These are phyloP conservation scores for Solanum chmielewskii DNA, from an alignment of 257 asterid genomes.

Conservation along the genomic window DNA sequence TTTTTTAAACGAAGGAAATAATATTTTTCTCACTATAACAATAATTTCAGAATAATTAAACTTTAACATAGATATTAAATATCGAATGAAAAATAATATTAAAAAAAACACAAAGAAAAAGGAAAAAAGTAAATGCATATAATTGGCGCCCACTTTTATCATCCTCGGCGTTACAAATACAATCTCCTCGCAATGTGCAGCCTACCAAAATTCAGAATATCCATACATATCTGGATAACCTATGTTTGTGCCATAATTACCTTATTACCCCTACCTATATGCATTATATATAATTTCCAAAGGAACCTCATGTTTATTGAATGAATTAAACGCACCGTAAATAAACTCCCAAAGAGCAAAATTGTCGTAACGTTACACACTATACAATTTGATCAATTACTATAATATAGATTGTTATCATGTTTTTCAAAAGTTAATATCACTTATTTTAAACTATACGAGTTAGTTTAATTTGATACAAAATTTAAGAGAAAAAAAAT, in stretches of 20 bases:
- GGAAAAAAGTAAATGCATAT: neutral
- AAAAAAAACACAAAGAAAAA: too few relatives aligned
- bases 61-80: neutral
- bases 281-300: neutral
- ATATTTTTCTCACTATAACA: too few relatives aligned
- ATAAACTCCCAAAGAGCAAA: neutral
- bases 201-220: constrained; percentile 4
- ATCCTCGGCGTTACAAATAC: constrained; percentile 17
- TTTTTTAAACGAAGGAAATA: too few relatives aligned
- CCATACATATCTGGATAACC: neutral
- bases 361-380: neutral
- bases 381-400: neutral
- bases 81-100: too few relatives aligned
- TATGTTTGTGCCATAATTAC: neutral
- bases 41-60: too few relatives aligned
- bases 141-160: neutral
- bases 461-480: too few relatives aligned
- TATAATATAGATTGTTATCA: neutral
- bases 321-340: neutral
- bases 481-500: too few relatives aligned
- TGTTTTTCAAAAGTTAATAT: too few relatives aligned
- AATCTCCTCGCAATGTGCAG: constrained; percentile 20
- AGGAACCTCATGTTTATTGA: neutral
- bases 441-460: too few relatives aligned
- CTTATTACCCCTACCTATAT: neutral